A percentile compares a stretch with the other conserved stretches of the same genome.
phyloP scores from a whole-genome alignment of 2,329 filamentous ascomycete species.

The Colletotrichum simmondsii region DNA sequence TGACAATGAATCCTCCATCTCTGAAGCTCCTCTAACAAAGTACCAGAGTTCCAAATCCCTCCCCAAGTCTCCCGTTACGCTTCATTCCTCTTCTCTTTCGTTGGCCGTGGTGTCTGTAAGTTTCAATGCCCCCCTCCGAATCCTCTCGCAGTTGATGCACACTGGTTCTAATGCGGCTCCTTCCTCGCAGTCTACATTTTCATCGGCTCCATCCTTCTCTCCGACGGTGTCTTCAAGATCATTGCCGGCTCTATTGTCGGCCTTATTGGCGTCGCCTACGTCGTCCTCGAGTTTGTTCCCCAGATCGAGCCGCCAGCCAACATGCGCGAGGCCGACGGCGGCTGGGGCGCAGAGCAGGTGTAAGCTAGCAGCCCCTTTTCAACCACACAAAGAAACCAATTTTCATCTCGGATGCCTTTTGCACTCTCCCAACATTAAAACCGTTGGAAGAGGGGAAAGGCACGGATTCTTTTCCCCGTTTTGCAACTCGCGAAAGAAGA shows the following conservation, averaged over 20 bases:
- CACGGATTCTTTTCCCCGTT: conserved; percentile 14
- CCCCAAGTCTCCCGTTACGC: conserved; percentile 93
- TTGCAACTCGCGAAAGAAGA: conserved; percentile 10
- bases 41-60: conserved; percentile 89
- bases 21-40: neutral
- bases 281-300: conserved; percentile 79
- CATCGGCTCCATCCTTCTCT: conserved; percentile 85
- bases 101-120: conserved; percentile 94
- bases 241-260: conserved; percentile 84
- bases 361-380: conserved; percentile 50
- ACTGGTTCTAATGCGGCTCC: conserved; percentile 18
- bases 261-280: conserved; percentile 81
- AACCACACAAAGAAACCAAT: conserved; percentile 25
- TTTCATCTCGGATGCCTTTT: conserved; percentile 25
- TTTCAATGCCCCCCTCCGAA: conserved; percentile 39
- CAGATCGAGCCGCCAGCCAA: conserved; percentile 84
- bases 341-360: conserved; percentile 83
- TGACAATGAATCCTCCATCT: neutral
- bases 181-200: conserved; percentile 87
- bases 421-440: conserved; percentile 5
- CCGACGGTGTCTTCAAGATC: conserved; percentile 72
- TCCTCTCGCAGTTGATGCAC: neutral
- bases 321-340: conserved; percentile 81
- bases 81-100: conserved; percentile 97
- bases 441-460: conserved; percentile 5